Percentiles rank a stretch among this genome's conserved stretches.
Conservation (phyloP, 208 protist genomes). For the Acanthamoeba triangularis region DNA sequence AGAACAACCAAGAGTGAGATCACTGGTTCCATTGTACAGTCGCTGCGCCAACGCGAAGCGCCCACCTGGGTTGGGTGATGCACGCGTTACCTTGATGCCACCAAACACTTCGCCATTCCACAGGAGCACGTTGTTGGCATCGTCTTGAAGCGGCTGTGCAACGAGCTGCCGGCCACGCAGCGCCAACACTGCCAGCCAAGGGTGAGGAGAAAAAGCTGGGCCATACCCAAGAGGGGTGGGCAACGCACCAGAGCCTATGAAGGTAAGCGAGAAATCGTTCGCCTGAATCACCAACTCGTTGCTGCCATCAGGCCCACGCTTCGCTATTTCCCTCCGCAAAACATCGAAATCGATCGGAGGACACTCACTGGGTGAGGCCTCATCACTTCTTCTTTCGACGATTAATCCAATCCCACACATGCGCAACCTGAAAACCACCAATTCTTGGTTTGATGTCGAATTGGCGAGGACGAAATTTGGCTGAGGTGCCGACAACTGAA, state of each 20-base stretch:
- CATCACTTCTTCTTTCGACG: not conserved
- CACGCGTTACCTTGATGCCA: constrained; percentile 30
- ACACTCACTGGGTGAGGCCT: not conserved
- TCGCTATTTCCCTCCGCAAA: not conserved
- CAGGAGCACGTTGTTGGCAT: constrained; percentile 49
- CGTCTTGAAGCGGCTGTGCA: constrained; percentile 45
- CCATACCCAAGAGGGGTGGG: not conserved
- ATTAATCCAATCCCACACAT: constrained; percentile 48
- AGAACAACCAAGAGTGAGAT: not conserved
- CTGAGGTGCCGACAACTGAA: not conserved
- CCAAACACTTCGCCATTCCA: constrained; percentile 78
- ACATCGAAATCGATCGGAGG: not conserved
- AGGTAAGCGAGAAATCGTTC: not conserved
- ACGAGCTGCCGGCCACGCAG: constrained; percentile 18
- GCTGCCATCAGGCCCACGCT: constrained; percentile 4
- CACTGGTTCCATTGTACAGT: too few species aligned
- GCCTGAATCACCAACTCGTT: not conserved
- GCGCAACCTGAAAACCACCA: not conserved
- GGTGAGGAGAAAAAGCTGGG: too few species aligned
- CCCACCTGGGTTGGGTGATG: not conserved
- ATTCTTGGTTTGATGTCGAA: not conserved
- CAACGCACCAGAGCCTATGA: not conserved
- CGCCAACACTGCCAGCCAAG: not conserved
- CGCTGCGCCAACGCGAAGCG: too few species aligned
- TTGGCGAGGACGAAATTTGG: not conserved